Evolutionary conservation across 257 asterid genomes (phyloP).

Genomic region (Paulownia fortunei): DNA sequence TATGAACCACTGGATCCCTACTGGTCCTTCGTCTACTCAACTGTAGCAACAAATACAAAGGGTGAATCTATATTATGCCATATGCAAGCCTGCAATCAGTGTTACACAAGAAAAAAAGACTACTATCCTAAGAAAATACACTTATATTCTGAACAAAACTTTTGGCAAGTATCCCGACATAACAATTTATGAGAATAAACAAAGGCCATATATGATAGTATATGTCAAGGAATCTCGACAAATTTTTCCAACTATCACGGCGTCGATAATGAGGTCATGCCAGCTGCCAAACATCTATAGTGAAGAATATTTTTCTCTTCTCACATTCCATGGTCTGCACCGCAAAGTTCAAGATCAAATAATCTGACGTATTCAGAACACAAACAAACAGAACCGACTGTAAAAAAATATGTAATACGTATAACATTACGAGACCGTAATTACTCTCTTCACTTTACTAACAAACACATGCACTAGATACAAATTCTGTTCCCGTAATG

Average conservation of each 20-base stretch:
- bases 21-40: slow-evolving; percentile 31
- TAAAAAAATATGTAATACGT: background rate
- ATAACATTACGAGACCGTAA: background rate
- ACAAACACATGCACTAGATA: slow-evolving; percentile 1
- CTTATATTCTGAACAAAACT: background rate
- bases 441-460: background rate
- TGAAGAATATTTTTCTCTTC: background rate
- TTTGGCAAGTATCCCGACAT: background rate
- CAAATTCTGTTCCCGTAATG: background rate
- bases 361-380: background rate
- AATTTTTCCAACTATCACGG: background rate
- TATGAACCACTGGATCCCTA: slow-evolving; percentile 20
- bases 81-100: background rate
- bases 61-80: background rate
- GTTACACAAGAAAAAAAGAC: background rate
- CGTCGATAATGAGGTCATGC: background rate
- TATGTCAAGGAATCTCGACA: background rate
- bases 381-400: too few relatives aligned
- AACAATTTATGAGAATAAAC: background rate
- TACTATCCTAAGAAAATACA: background rate
- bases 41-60: slow-evolving; percentile 40
- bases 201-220: slow-evolving; percentile 2
- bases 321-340: background rate
- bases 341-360: slow-evolving; percentile 2
- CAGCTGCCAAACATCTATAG: background rate